A percentile compares a stretch with the other conserved stretches of the same genome.
phyloP scores from a whole-genome alignment of 2,329 filamentous ascomycete genomes.

The Macrophomina tecta region DNA sequence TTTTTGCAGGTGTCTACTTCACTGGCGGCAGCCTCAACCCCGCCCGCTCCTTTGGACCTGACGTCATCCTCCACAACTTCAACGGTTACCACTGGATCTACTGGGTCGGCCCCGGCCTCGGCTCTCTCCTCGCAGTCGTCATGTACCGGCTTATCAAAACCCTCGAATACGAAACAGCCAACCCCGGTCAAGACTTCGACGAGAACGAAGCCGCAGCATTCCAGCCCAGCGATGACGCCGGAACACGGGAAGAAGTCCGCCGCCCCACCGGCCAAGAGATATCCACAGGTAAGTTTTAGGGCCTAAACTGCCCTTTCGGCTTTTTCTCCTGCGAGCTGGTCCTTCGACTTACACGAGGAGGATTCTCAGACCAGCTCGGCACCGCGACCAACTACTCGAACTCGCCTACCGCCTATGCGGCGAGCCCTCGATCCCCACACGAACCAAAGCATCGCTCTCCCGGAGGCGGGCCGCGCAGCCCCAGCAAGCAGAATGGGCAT shows the following conservation, averaged over 20 bases:
- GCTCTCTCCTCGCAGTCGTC: conserved; percentile 44
- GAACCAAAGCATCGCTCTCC: no score
- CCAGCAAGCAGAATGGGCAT: no score
- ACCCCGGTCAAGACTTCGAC: conserved; percentile 48
- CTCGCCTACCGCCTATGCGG: no score
- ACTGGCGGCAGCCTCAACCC: conserved; percentile 55
- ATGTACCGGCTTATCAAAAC: conserved; percentile 49
- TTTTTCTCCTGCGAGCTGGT: no score
- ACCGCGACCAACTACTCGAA: no score
- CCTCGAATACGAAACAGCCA: conserved; percentile 50
- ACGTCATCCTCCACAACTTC: conserved; percentile 48
- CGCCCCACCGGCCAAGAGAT: background rate
- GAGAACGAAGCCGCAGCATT: conserved; percentile 30
- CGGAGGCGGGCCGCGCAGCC: no score
- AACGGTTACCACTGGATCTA: conserved; percentile 55
- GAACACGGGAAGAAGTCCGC: background rate
- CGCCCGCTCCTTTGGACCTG: conserved; percentile 53
- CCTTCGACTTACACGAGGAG: no score
- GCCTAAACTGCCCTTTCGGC: no score
- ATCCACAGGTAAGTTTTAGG: no score
- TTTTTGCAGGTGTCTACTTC: conserved; percentile 43
- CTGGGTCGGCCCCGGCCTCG: conserved; percentile 53
- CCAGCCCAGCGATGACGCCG: background rate
- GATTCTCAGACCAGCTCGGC: no score
- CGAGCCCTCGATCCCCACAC: no score